These are phyloP conservation scores for Aspergillus clavatus DNA, from an alignment of 2,329 filamentous ascomycete species.

Conservation along the genomic window DNA sequence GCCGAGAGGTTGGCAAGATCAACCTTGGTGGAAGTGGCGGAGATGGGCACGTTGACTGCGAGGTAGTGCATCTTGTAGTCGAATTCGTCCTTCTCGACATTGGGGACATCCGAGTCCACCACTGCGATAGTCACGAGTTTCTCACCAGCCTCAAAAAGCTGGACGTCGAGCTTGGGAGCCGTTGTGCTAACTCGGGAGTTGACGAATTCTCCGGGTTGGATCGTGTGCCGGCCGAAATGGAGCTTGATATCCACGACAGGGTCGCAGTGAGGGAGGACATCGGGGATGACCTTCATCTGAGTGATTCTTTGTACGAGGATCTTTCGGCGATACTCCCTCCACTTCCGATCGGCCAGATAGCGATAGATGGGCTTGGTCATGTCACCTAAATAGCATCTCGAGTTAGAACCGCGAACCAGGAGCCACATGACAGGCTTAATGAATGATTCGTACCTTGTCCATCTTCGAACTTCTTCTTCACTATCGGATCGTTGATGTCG, in stretches of 20 bases:
- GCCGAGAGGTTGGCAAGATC: conserved; percentile 59
- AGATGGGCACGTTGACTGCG: conserved; percentile 66
- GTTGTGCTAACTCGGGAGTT: conserved; percentile 68
- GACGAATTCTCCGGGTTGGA: conserved; percentile 74
- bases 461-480: conserved; percentile 93
- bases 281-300: conserved; percentile 83
- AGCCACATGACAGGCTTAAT: not conserved
- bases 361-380: conserved; percentile 97
- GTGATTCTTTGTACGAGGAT: conserved; percentile 78
- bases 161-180: conserved; percentile 71
- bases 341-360: conserved; percentile 78
- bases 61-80: conserved; percentile 81
- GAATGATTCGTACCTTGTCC: conserved; percentile 59
- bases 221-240: conserved; percentile 65
- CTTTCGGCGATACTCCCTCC: conserved; percentile 75
- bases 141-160: conserved; percentile 76
- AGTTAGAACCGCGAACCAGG: not conserved
- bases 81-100: conserved; percentile 69
- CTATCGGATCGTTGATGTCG: conserved; percentile 89
- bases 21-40: conserved; percentile 56
- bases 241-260: conserved; percentile 75
- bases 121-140: conserved; percentile 80
- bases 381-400: conserved; percentile 57
- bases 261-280: conserved; percentile 75
- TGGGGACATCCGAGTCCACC: conserved; percentile 85